phyloP scores from a whole-genome alignment of 768 basidiomycete genomes.

The Xerocomus brunneocitrinus region DNA sequence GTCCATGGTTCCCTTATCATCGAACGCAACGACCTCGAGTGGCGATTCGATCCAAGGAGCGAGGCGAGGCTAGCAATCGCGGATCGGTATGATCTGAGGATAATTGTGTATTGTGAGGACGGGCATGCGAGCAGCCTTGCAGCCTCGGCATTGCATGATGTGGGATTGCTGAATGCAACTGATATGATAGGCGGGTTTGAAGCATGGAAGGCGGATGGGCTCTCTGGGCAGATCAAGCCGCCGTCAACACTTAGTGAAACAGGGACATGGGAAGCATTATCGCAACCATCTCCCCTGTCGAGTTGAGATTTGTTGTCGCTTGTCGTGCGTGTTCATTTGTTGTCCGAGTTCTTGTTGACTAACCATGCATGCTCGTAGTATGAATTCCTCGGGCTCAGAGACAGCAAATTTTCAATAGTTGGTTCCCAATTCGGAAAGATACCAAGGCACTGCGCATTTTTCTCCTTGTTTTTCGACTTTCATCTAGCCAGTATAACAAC shows the following conservation, averaged over 20 bases:
- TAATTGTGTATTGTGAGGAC: constrained; percentile 74
- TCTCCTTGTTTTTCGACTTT: not conserved
- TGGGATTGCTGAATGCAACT: constrained; percentile 70
- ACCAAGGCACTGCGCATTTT: not conserved
- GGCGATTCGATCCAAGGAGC: constrained; percentile 72
- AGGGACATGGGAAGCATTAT: constrained; percentile 30
- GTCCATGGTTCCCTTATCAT: constrained; percentile 69
- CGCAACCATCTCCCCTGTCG: constrained; percentile 25
- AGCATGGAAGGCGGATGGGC: constrained; percentile 64
- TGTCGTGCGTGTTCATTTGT: constrained; percentile 2
- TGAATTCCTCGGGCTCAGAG: no score
- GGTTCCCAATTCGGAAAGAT: not conserved
- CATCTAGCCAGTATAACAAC: not conserved
- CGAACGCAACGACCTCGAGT: constrained; percentile 75
- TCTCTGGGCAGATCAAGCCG: constrained; percentile 48
- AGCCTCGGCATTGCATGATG: constrained; percentile 59
- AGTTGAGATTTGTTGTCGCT: constrained; percentile 8
- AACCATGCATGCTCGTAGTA: not conserved
- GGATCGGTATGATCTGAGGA: constrained; percentile 68
- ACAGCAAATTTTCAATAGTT: not conserved
- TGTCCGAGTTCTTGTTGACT: not conserved
- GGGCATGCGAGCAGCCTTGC: constrained; percentile 72
- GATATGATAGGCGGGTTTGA: constrained; percentile 73
- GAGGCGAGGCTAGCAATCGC: constrained; percentile 58
- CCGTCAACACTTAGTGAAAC: constrained; percentile 27